phyloP scores from a whole-genome alignment of 2,329 filamentous ascomycete species.

The Gliomastix tumulicola region DNA sequence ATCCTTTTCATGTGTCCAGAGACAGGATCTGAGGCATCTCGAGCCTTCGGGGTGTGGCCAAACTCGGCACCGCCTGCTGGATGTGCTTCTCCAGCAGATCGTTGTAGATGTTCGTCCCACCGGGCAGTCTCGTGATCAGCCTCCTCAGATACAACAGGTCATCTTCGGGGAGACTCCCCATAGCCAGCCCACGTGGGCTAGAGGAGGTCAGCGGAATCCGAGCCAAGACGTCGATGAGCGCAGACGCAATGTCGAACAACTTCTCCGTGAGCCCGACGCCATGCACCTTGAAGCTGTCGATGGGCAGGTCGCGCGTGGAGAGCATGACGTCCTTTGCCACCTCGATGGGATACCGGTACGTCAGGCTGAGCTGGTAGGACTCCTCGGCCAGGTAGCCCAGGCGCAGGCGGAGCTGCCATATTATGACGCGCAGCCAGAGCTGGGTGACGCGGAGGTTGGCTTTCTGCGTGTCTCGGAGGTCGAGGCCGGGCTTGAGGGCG shows the following conservation, averaged over 20 bases:
- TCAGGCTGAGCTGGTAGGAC: conserved; percentile 23
- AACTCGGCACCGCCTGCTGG: conserved; percentile 21
- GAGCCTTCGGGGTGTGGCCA: conserved; percentile 6
- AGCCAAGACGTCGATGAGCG: conserved; percentile 35
- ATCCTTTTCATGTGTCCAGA: not conserved
- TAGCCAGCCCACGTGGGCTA: conserved; percentile 12
- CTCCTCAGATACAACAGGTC: conserved; percentile 27
- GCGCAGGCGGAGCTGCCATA: conserved; percentile 36
- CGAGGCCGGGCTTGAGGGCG: conserved; percentile 21
- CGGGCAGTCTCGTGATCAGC: conserved; percentile 28
- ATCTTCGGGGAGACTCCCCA: conserved; percentile 22
- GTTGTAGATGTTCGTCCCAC: conserved; percentile 27
- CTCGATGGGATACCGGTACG: conserved; percentile 33
- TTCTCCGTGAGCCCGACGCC: conserved; percentile 40
- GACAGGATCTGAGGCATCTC: not conserved
- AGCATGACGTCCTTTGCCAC: conserved; percentile 30
- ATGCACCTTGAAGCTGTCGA: conserved; percentile 31
- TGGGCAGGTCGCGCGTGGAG: conserved; percentile 26
- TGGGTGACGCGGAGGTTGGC: conserved; percentile 36
- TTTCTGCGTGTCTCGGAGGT: conserved; percentile 34
- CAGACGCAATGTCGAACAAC: conserved; percentile 35
- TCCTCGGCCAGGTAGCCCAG: conserved; percentile 30
- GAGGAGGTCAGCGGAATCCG: conserved; percentile 25
- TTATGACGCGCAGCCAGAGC: conserved; percentile 35
- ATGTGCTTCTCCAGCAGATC: conserved; percentile 31